phyloP scores from a whole-genome alignment of 805 yeast species.

The Ogataea corticis region DNA sequence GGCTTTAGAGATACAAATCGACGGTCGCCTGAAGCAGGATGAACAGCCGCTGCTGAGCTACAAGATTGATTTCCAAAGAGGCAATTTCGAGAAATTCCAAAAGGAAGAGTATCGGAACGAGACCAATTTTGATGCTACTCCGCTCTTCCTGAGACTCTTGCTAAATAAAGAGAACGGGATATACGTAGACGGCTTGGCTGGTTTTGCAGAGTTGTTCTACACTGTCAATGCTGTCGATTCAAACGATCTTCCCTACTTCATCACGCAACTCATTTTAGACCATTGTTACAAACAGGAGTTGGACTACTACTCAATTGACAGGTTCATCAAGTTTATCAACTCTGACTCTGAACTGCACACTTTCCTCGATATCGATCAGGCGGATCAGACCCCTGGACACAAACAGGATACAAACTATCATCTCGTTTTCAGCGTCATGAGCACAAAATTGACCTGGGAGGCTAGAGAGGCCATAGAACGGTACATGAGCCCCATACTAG shows the following conservation, averaged over 20 bases:
- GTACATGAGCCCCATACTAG: slow-evolving; percentile 13
- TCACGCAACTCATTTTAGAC: slow-evolving; percentile 41
- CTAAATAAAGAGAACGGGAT: slow-evolving; percentile 29
- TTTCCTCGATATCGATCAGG: slow-evolving; percentile 14
- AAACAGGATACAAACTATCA: not conserved
- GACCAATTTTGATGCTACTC: slow-evolving; percentile 13
- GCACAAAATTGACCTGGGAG: slow-evolving; percentile 19
- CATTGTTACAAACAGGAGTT: slow-evolving; percentile 33
- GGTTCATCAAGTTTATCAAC: slow-evolving; percentile 19
- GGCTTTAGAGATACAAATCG: slow-evolving; percentile 51
- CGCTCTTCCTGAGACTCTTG: slow-evolving; percentile 22
- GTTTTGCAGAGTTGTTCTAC: slow-evolving; percentile 35
- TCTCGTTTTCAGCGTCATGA: slow-evolving; percentile 17
- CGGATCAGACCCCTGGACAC: not conserved
- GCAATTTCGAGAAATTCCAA: slow-evolving; percentile 8
- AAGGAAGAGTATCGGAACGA: slow-evolving; percentile 3
- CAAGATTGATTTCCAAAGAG: slow-evolving; percentile 25
- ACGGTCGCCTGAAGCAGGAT: slow-evolving; percentile 37
- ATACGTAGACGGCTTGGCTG: slow-evolving; percentile 27
- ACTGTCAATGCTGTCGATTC: slow-evolving; percentile 39
- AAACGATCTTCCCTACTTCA: slow-evolving; percentile 52
- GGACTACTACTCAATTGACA: slow-evolving; percentile 21
- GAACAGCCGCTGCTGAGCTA: slow-evolving; percentile 21
- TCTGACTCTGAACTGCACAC: slow-evolving; percentile 3
- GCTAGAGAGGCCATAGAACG: slow-evolving; percentile 18